Conservation (phyloP, 179 eudicot species). For the Pouteria campechiana region DNA sequence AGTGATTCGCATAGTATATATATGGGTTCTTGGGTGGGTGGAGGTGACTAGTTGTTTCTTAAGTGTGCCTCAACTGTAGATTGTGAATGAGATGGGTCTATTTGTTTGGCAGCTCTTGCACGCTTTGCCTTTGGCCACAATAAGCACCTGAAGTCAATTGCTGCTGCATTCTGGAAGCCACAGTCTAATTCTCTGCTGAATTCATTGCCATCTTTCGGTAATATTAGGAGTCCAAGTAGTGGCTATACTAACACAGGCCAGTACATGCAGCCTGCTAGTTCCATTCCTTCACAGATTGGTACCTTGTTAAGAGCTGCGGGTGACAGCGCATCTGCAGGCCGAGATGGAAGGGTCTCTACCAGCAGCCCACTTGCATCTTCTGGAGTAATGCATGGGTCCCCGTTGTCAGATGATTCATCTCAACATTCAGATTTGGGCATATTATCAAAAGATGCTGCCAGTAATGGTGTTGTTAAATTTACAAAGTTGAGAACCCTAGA, state of each 20-base stretch:
- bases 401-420: slow-evolving; percentile 80
- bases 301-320: slow-evolving; percentile 55
- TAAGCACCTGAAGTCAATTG: slow-evolving; percentile 79
- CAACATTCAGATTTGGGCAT: slow-evolving; percentile 85
- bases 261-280: slow-evolving; percentile 42
- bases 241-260: slow-evolving; percentile 62
- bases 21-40: no score
- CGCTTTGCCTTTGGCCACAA: slow-evolving; percentile 94
- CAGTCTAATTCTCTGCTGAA: slow-evolving; percentile 64
- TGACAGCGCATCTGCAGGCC: slow-evolving; percentile 38
- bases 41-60: no score
- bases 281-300: slow-evolving; percentile 55
- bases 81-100: no score
- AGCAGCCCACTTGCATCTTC: slow-evolving; percentile 71
- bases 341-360: slow-evolving; percentile 77
- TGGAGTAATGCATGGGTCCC: slow-evolving; percentile 86
- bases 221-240: slow-evolving; percentile 48
- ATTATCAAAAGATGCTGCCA: slow-evolving; percentile 33
- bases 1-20: no score
- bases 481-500: slow-evolving; percentile 54
- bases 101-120: slow-evolving; percentile 62
- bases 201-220: slow-evolving; percentile 47
- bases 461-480: slow-evolving; percentile 53
- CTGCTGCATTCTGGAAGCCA: slow-evolving; percentile 74
- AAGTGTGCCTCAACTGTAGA: no score